A percentile compares a stretch with the other conserved stretches of the same genome.
Conservation (phyloP, 2,329 filamentous ascomycete species). For the Aspergillus carbonarius region DNA sequence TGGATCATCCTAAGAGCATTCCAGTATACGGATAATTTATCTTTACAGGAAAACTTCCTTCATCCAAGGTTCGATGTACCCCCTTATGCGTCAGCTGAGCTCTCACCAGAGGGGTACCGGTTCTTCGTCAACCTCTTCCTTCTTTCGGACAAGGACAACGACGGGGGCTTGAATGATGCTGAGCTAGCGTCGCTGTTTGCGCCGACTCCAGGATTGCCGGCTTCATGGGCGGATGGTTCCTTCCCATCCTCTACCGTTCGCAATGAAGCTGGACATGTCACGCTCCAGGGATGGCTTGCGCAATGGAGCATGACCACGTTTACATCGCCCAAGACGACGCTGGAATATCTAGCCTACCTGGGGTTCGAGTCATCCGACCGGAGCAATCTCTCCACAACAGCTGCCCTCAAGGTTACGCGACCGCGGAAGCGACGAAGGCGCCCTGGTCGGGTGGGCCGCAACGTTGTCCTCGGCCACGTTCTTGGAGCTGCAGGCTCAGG, state of each 20-base stretch:
- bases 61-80: slow-evolving; percentile 94
- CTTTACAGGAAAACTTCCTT: slow-evolving; percentile 84
- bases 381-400: slow-evolving; percentile 72
- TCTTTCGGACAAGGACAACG: slow-evolving; percentile 94
- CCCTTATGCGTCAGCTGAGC: slow-evolving; percentile 85
- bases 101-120: slow-evolving; percentile 89
- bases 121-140: slow-evolving; percentile 98
- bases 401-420: slow-evolving; percentile 89
- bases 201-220: slow-evolving; percentile 84
- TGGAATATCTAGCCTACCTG: slow-evolving; percentile 94
- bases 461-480: slow-evolving; percentile 91
- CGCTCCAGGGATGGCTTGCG: slow-evolving; percentile 93
- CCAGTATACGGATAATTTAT: slow-evolving; percentile 93
- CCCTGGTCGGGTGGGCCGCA: slow-evolving; percentile 84
- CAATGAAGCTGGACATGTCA: slow-evolving; percentile 93
- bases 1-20: slow-evolving; percentile 96
- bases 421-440: slow-evolving; percentile 79
- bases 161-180: slow-evolving; percentile 83
- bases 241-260: slow-evolving; percentile 93
- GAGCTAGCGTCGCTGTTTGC: slow-evolving; percentile 87
- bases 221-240: slow-evolving; percentile 81
- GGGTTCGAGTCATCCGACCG: slow-evolving; percentile 80
- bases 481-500: slow-evolving; percentile 81
- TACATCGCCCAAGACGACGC: slow-evolving; percentile 87
- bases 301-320: slow-evolving; percentile 99